Base-by-base conservation (phyloP, 164 flowering plant species). In the Vitis labrusca region DNA sequence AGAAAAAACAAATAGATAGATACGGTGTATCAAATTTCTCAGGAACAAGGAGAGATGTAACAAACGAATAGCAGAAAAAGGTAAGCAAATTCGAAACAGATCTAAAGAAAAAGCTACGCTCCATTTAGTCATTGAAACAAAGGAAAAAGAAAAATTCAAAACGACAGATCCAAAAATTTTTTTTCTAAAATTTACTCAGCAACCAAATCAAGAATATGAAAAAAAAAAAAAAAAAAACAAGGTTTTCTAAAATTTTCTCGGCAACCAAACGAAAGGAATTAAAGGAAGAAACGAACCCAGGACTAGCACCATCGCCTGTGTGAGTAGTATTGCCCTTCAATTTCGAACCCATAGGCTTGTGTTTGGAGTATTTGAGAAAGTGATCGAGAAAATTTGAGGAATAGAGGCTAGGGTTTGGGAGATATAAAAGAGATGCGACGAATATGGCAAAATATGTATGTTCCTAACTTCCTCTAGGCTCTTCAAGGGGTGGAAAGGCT, bases 251-350 rank as follows among this genome's bases (percentile, higher is more conserved):
- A 3, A 37, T 37, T 37, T 37, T 37, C 44, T 37, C 8, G 44
- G 6, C 44, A 37, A 55, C 16, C 59, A 5, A 44, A 0, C 17
- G 13, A 44, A 29, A 63, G 15, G 14, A 23, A 66, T 23, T 52
- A 7, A n/a, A 27, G 12, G 64, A 69, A 32, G 17, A 29, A 15
- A 69, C 84, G 59, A 62, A 90, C 91, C 91, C 92, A 7, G 90
- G 94, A 65, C 91, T 86, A 1, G 90, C 91, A 61, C 90, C 89
- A 12, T 86, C 90, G 27, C 84, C 85, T 13, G 73, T 53, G 55
- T 59, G 78, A 14, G 73, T 72, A 10, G 77, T 69, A 29, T 68
- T 77, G 68, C 37, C 70, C 74, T 69, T 84, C 55, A 82, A 66
- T 71, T 63, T 85, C 71, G 84, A 81, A 15, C 74, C 87, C 92